phyloP scores from a whole-genome alignment of 2,329 filamentous ascomycete species.

The Sclerotinia trifoliorum region DNA sequence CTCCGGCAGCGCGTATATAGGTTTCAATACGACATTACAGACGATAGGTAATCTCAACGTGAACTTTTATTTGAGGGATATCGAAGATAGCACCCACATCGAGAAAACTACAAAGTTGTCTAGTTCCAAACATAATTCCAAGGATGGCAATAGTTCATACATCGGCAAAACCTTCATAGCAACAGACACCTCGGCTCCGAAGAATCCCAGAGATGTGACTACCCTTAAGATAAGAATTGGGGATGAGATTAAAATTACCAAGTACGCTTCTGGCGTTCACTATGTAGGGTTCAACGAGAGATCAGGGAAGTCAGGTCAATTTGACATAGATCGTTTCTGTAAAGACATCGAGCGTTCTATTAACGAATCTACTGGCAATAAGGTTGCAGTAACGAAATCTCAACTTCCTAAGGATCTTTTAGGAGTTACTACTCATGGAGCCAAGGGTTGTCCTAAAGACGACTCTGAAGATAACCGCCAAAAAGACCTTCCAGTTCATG shows the following conservation, averaged over 20 bases:
- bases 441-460: background rate
- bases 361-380: too few species aligned
- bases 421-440: background rate
- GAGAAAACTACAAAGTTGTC: background rate
- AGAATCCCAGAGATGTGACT: background rate
- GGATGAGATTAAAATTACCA: background rate
- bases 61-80: background rate
- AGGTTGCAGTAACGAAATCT: background rate
- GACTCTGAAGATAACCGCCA: too few species aligned
- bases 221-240: background rate
- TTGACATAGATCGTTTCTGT: background rate
- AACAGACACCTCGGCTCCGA: background rate
- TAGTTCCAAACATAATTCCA: too few species aligned
- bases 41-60: background rate
- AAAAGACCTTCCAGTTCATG: background rate
- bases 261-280: background rate
- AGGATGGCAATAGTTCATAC: background rate
- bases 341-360: background rate
- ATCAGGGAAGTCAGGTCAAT: background rate
- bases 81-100: background rate
- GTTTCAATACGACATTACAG: background rate
- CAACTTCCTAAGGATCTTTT: background rate
- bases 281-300: background rate
- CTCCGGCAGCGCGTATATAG: background rate
- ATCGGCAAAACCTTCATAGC: slow-evolving; percentile 1